Evolutionary conservation across 495 filamentous ascomycete species (phyloP), one percentile per base, ranked within the genome.

Genomic region (Talaromyces wortmannii): DNA sequence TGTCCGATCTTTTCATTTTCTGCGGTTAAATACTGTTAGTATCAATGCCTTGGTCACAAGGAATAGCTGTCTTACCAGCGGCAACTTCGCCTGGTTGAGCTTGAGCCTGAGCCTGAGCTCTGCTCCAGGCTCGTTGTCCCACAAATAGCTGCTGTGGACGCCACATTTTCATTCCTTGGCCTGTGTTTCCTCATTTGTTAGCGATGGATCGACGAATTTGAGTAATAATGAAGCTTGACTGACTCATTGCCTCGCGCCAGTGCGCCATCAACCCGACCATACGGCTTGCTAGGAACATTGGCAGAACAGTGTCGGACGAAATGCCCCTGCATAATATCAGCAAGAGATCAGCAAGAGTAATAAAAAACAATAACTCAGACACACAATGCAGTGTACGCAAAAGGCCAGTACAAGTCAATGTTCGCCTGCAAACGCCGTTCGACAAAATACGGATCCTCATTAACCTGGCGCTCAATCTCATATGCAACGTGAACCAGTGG

Each of bases 381-480:
- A 51, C 42, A 59, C 78, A 81, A 64, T 5, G 76, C 75, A 6
- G 67, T 77, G 45, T 80, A 81, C 12, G 73, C 65, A 43, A 81
- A 73, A 7, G 62, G 64, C 10, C 68, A 69, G 62, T 76, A 80
- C 23, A 81, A 67, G 55, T 81, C 78, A 17, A 78, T 78, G 59
- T 81, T 81, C 3, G 71, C 67, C 16, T 75, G 72, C 43, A 81
- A 55, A 10, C 69, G 66, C 18, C 78, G 59, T 40, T 66, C 63
- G 4, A 67, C 64, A 48, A 81, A 81, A 55, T 74, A 81, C 17
- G 65, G 55, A 50, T 81, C 78, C 4, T 59, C 61, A 13, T 64
- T 62, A 0, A 75, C 78, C n/a, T 69, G 64, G 15, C 68, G 60
- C 44, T 77, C 74, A 8, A 81, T 73, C 16, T 76, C 78, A 15